A percentile compares a stretch with the other conserved stretches of the same genome.
Evolutionary conservation across 768 basidiomycete species (phyloP).

Genomic region (Pisolithus microcarpus): DNA sequence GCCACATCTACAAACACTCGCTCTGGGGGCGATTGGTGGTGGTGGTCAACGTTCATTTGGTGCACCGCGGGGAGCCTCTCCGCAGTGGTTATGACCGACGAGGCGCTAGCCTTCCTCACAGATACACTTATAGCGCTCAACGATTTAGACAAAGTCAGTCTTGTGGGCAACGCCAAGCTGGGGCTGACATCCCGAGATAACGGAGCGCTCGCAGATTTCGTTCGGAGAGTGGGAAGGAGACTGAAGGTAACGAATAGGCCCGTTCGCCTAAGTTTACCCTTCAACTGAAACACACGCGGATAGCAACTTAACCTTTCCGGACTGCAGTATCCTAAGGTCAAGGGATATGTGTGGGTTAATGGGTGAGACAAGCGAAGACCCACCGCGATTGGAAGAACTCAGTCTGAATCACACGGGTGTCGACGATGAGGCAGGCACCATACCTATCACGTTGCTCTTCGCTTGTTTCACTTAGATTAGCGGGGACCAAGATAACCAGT

Average conservation of each 20-base stretch:
- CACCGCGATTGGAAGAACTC: constrained; percentile 41
- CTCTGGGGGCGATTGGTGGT: constrained; percentile 55
- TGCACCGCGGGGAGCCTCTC: constrained; percentile 40
- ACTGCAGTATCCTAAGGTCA: constrained; percentile 44
- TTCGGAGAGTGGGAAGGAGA: constrained; percentile 47
- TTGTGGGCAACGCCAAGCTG: constrained; percentile 60
- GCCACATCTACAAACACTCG: constrained; percentile 40
- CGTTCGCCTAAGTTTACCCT: neutral
- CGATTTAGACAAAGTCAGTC: constrained; percentile 45
- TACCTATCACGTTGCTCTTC: constrained; percentile 47
- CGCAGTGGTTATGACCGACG: constrained; percentile 52
- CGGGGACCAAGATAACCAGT: constrained; percentile 58
- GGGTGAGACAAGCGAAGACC: constrained; percentile 5
- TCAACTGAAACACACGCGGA: neutral
- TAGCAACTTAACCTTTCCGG: constrained; percentile 56
- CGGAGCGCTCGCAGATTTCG: constrained; percentile 37
- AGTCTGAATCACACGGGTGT: constrained; percentile 54
- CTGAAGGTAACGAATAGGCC: constrained; percentile 42
- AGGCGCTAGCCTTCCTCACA: constrained; percentile 38
- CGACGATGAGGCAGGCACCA: constrained; percentile 46
- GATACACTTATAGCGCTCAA: constrained; percentile 29
- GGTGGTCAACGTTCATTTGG: constrained; percentile 36
- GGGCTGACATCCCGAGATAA: constrained; percentile 31
- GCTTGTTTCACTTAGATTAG: constrained; percentile 44
- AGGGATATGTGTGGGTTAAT: constrained; percentile 44